Evolutionary conservation across 768 basidiomycete species (phyloP).

Genomic region (Stropharia rugosoannulata): DNA sequence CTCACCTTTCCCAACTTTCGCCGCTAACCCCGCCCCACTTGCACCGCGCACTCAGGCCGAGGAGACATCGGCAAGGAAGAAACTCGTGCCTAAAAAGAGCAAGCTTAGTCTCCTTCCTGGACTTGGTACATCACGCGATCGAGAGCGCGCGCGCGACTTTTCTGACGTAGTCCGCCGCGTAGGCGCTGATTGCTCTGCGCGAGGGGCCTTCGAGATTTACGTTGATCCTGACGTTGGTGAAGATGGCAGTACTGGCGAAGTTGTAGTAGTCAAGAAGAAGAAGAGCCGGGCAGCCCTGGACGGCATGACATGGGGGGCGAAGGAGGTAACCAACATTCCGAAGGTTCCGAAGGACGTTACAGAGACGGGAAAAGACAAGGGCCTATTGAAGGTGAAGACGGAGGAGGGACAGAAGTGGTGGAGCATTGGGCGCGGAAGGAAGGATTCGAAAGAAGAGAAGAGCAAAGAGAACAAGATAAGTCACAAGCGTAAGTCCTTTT

Average conservation of each 20-base stretch:
- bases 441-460: constrained; percentile 66
- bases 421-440: constrained; percentile 75
- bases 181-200: constrained; percentile 29
- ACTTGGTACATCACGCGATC: constrained; percentile 10
- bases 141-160: constrained; percentile 44
- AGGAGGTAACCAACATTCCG: constrained; percentile 61
- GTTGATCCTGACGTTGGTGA: constrained; percentile 67
- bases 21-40: constrained; percentile 28
- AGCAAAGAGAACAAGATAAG: constrained; percentile 28
- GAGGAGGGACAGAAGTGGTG: constrained; percentile 60
- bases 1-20: constrained; percentile 25
- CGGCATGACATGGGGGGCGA: constrained; percentile 54
- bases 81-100: constrained; percentile 73
- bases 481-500: constrained; percentile 40
- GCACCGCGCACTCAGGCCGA: constrained; percentile 10
- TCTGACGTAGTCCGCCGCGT: constrained; percentile 61
- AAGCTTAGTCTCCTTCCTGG: constrained; percentile 46
- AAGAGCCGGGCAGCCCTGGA: constrained; percentile 62
- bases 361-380: constrained; percentile 24
- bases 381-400: constrained; percentile 33
- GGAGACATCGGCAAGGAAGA: neutral
- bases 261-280: constrained; percentile 76
- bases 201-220: constrained; percentile 67
- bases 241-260: constrained; percentile 54
- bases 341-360: constrained; percentile 15